These are phyloP conservation scores for Ceratonia siliqua DNA, from an alignment of 306 rosid species.

Conservation along the genomic window DNA sequence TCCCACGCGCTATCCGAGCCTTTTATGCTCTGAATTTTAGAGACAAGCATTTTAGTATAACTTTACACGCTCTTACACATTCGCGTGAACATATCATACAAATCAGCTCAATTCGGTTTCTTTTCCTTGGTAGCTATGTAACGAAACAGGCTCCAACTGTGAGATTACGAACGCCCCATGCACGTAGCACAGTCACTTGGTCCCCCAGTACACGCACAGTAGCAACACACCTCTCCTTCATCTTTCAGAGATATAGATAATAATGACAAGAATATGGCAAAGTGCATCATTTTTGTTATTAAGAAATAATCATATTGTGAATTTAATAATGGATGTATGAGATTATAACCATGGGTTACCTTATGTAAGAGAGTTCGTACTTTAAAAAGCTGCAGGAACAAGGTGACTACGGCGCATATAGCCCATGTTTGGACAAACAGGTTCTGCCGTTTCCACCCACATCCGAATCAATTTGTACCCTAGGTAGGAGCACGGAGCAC, in stretches of 20 bases:
- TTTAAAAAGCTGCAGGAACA: conserved; percentile 36
- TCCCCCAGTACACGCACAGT: background rate
- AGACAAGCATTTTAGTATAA: background rate
- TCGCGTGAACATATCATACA: background rate
- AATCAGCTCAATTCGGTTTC: background rate
- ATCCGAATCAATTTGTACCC: conserved; percentile 34
- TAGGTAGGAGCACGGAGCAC: conserved; percentile 37
- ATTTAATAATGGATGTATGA: background rate
- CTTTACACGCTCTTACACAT: background rate
- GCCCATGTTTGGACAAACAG: conserved; percentile 52
- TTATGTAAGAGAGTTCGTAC: conserved; percentile 49
- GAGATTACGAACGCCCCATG: conserved; percentile 23
- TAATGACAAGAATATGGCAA: background rate
- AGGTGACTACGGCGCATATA: conserved; percentile 34
- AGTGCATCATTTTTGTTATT: background rate
- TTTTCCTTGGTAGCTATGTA: background rate
- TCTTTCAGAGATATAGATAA: background rate
- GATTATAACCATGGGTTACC: background rate
- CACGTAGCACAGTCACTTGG: conserved; percentile 25
- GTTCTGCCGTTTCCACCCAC: conserved; percentile 40
- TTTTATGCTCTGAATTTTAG: background rate
- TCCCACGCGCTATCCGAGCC: conserved; percentile 14
- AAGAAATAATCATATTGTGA: background rate
- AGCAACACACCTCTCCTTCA: background rate
- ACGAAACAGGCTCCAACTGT: background rate